Evolutionary conservation across 805 yeast genomes (phyloP).

Genomic region (Cephaloascus albidus): DNA sequence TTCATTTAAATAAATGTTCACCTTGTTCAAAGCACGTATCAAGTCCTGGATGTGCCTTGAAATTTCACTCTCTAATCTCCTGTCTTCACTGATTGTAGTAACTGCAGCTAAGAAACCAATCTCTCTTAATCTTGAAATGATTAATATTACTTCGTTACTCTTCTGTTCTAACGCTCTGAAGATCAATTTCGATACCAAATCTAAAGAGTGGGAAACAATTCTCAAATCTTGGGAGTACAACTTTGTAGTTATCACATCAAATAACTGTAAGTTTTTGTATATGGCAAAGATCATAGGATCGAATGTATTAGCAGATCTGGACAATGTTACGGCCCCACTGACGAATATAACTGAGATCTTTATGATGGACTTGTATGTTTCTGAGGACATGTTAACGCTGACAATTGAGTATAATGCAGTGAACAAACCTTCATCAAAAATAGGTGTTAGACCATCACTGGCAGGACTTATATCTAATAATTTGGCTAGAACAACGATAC

Average conservation of each 20-base stretch:
- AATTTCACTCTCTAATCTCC: neutral
- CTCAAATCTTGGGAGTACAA: conserved; percentile 34
- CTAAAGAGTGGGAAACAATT: conserved; percentile 31
- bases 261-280: conserved; percentile 25
- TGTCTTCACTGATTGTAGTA: conserved; percentile 28
- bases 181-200: conserved; percentile 34
- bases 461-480: conserved; percentile 37
- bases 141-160: conserved; percentile 31
- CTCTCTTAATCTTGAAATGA: conserved; percentile 36
- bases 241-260: conserved; percentile 31
- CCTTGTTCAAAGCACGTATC: conserved; percentile 21
- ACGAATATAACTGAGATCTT: conserved; percentile 31
- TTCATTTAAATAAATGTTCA: conserved; percentile 23
- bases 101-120: conserved; percentile 35
- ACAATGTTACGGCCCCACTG: conserved; percentile 31
- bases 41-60: conserved; percentile 6
- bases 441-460: conserved; percentile 18
- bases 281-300: conserved; percentile 12
- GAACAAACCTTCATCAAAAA: conserved; percentile 32
- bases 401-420: conserved; percentile 30
- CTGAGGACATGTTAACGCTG: conserved; percentile 28
- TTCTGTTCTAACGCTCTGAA: conserved; percentile 29
- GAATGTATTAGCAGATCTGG: conserved; percentile 17
- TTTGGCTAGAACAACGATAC: conserved; percentile 44
- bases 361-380: conserved; percentile 35